Percentiles rank a stretch among this genome's conserved stretches.
phyloP scores from a whole-genome alignment of 805 yeast genomes.

The Candida quercuum region DNA sequence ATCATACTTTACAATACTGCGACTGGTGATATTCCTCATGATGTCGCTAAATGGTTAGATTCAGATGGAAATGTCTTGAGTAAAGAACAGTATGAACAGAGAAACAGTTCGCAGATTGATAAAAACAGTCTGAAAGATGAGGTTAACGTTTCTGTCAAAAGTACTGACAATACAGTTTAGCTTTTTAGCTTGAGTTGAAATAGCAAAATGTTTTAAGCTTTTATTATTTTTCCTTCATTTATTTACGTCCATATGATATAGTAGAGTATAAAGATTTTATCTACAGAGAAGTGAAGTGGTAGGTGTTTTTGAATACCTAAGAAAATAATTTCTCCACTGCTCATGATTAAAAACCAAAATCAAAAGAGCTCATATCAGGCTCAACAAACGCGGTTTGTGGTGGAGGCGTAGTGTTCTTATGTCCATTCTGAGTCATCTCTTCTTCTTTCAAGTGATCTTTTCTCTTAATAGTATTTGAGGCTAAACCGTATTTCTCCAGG shows the following conservation, averaged over 20 bases:
- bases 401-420: constrained; percentile 26
- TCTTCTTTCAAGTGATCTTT: constrained; percentile 11
- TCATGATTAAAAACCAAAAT: constrained; percentile 37
- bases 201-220: no score
- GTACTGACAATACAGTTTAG: no score
- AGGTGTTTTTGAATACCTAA: no score
- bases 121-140: no score
- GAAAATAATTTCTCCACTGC: no score
- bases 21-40: constrained; percentile 21
- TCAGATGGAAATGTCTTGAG: not conserved
- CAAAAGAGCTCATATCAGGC: constrained; percentile 74
- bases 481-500: constrained; percentile 24
- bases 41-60: constrained; percentile 4
- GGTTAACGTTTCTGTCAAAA: no score
- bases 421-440: constrained; percentile 4
- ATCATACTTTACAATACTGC: constrained; percentile 26
- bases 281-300: no score
- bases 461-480: constrained; percentile 14
- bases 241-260: no score
- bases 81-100: not conserved
- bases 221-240: no score
- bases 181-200: no score
- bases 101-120: no score
- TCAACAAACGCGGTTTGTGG: constrained; percentile 57
- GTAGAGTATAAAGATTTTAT: no score